These are phyloP conservation scores for Irpex lacteus DNA, from an alignment of 1,284 basidiomycete genomes.

Conservation along the genomic window DNA sequence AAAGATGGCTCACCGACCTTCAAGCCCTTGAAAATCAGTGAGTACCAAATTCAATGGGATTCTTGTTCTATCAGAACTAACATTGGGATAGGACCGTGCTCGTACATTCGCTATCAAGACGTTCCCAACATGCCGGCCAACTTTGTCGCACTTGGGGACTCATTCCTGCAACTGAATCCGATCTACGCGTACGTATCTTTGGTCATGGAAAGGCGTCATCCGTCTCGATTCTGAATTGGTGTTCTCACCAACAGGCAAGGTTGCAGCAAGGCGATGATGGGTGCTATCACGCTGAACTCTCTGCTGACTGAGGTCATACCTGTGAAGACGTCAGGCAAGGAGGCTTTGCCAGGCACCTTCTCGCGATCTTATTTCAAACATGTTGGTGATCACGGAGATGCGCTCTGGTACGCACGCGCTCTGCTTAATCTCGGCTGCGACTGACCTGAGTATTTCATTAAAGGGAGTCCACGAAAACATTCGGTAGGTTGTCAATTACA, in stretches of 20 bases:
- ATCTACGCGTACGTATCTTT: constrained; percentile 13
- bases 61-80: background rate
- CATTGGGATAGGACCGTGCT: constrained; percentile 10
- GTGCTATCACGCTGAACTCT: constrained; percentile 11
- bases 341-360: constrained; percentile 8
- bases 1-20: constrained; percentile 11
- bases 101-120: constrained; percentile 16
- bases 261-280: constrained; percentile 18
- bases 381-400: constrained; percentile 13
- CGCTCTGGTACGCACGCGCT: constrained; percentile 9
- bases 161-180: constrained; percentile 14
- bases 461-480: constrained; percentile 17
- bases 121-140: constrained; percentile 9
- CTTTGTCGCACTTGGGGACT: constrained; percentile 14
- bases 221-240: background rate
- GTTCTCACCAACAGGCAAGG: constrained; percentile 9
- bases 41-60: background rate
- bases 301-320: constrained; percentile 7
- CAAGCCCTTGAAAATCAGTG: constrained; percentile 15
- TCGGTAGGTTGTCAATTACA: constrained; percentile 3
- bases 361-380: constrained; percentile 8
- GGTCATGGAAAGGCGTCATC: background rate
- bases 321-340: background rate
- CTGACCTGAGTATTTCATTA: background rate
- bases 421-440: background rate